A percentile compares a stretch with the other conserved stretches of the same genome.
phyloP scores from a whole-genome alignment of 1,284 basidiomycete species.

The Sparassis latifolia region DNA sequence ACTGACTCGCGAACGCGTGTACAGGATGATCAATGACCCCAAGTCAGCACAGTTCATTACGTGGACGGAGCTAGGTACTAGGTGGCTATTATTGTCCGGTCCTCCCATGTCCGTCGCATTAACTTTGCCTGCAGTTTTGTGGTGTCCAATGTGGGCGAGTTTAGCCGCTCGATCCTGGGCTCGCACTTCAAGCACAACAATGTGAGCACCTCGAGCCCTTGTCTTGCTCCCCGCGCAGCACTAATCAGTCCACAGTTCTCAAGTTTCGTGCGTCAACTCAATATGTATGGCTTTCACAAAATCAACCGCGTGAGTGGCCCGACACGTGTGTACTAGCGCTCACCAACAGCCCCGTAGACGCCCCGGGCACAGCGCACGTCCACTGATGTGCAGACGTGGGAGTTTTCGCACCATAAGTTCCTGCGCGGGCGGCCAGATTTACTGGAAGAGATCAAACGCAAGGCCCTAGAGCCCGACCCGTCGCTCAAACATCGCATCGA shows the following conservation, averaged over 20 bases:
- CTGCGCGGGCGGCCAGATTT: constrained; percentile 75
- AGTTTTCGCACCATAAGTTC: constrained; percentile 86
- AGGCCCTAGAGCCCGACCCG: constrained; percentile 73
- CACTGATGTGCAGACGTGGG: constrained; percentile 79
- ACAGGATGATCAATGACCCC: constrained; percentile 75
- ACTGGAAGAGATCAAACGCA: constrained; percentile 81
- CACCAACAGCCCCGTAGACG: constrained; percentile 40
- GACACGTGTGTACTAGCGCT: neutral
- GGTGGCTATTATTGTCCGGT: constrained; percentile 25
- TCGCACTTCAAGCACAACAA: constrained; percentile 83
- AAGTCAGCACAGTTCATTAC: constrained; percentile 72
- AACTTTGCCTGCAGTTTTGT: constrained; percentile 50
- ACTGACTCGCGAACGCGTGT: neutral
- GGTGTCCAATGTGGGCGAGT: constrained; percentile 77
- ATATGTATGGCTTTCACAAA: constrained; percentile 88
- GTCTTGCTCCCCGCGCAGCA: constrained; percentile 8
- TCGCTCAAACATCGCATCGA: constrained; percentile 62
- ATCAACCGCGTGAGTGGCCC: constrained; percentile 59
- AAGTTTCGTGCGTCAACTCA: constrained; percentile 83
- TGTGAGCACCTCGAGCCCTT: constrained; percentile 34
- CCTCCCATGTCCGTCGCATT: neutral
- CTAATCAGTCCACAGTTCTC: constrained; percentile 55
- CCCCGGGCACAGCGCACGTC: constrained; percentile 78
- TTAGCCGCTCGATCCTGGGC: constrained; percentile 73
- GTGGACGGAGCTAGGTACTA: constrained; percentile 75